phyloP scores from a whole-genome alignment of 2,329 filamentous ascomycete genomes.

The Sclerotinia minor region DNA sequence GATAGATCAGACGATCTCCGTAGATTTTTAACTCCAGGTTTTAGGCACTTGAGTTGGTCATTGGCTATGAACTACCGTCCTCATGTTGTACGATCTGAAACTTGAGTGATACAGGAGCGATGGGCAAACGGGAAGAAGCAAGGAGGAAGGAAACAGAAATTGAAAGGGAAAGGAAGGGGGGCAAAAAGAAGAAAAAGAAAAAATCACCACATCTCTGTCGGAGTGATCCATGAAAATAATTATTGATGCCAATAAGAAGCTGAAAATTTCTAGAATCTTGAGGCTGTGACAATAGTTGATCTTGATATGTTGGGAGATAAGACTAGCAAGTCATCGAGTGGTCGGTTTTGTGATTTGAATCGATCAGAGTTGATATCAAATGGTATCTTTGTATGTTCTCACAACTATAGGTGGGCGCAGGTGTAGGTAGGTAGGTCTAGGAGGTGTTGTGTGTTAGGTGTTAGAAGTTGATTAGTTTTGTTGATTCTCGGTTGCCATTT shows the following conservation, averaged over 20 bases:
- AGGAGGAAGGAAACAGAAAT: background rate
- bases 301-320: background rate
- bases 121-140: slow-evolving; percentile 11
- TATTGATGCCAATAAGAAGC: background rate
- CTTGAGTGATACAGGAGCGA: background rate
- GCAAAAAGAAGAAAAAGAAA: background rate
- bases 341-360: background rate
- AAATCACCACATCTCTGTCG: background rate
- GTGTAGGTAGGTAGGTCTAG: background rate
- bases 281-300: background rate
- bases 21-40: background rate
- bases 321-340: background rate
- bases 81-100: slow-evolving; percentile 17
- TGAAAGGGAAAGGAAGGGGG: background rate
- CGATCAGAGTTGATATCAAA: background rate
- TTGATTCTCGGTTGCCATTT: background rate
- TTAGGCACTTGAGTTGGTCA: slow-evolving; percentile 7
- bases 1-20: slow-evolving; percentile 25
- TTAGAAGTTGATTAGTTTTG: background rate
- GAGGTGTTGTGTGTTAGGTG: background rate
- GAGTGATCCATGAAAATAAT: background rate
- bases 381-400: background rate
- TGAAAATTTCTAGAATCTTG: background rate
- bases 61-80: slow-evolving; percentile 2
- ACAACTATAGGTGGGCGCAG: background rate